phyloP scores from a whole-genome alignment of 31 red algal species.

The Porphyra umbilicalis region DNA sequence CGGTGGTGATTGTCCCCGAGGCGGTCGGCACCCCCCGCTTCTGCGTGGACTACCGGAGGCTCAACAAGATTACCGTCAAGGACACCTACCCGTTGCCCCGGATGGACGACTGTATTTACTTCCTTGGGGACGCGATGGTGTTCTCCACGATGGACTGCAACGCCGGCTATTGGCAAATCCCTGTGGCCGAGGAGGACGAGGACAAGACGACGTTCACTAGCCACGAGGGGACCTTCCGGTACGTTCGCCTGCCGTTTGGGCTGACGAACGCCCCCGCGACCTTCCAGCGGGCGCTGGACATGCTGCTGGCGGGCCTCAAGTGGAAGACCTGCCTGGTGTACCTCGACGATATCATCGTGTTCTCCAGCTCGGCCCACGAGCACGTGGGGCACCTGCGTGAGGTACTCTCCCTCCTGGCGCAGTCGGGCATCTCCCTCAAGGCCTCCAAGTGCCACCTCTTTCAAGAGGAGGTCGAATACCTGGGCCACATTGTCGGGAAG shows the following conservation, averaged over 20 bases:
- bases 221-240: slow-evolving; percentile 18
- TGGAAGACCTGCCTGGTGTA: slow-evolving; percentile 20
- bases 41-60: slow-evolving; percentile 39
- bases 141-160: slow-evolving; percentile 14
- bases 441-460: slow-evolving; percentile 18
- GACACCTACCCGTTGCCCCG: slow-evolving; percentile 22
- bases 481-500: slow-evolving; percentile 11
- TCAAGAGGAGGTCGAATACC: slow-evolving; percentile 12
- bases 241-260: slow-evolving; percentile 18
- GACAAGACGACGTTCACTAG: slow-evolving; percentile 13
- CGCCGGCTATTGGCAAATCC: slow-evolving; percentile 17
- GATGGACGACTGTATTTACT: slow-evolving; percentile 32
- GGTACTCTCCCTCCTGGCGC: background rate
- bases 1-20: slow-evolving; percentile 13
- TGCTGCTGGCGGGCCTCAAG: slow-evolving; percentile 13
- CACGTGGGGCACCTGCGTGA: slow-evolving; percentile 16
- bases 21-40: slow-evolving; percentile 12
- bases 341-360: slow-evolving; percentile 30
- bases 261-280: slow-evolving; percentile 25
- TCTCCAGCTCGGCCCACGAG: slow-evolving; percentile 4
- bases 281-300: slow-evolving; percentile 23
- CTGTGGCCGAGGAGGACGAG: background rate
- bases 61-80: slow-evolving; percentile 14
- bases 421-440: slow-evolving; percentile 13
- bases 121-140: slow-evolving; percentile 2